Evolutionary conservation across 768 basidiomycete species (phyloP).

Genomic region (Dacryopinax primogenitus): DNA sequence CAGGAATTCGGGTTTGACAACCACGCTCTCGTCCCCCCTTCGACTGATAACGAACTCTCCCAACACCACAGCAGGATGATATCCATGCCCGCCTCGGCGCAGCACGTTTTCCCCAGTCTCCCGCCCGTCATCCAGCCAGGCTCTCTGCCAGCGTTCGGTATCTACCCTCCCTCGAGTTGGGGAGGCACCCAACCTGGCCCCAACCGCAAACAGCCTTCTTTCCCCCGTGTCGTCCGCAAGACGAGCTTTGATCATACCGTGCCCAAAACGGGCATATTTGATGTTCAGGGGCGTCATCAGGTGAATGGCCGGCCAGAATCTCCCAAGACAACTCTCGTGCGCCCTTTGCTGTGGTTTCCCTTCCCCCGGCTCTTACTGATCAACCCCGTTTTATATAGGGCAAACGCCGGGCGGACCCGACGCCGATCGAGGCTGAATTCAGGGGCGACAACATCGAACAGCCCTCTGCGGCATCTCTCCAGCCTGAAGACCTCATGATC

Average conservation of each 20-base stretch:
- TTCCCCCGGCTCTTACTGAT: constrained; percentile 33
- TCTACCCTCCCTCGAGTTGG: background rate
- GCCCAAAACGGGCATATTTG: constrained; percentile 35
- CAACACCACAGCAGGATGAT: constrained; percentile 12
- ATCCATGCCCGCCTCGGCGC: constrained; percentile 19
- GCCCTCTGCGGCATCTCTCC: background rate
- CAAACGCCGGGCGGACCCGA: constrained; percentile 61
- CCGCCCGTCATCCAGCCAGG: constrained; percentile 14
- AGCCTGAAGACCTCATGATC: constrained; percentile 1
- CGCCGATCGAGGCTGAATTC: constrained; percentile 29
- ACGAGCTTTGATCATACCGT: constrained; percentile 93
- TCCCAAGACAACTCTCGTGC: constrained; percentile 23
- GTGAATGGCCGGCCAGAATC: constrained; percentile 63
- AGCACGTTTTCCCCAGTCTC: constrained; percentile 25
- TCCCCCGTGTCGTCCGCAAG: constrained; percentile 81
- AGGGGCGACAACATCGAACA: constrained; percentile 1
- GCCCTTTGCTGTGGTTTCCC: constrained; percentile 36
- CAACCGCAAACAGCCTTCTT: constrained; percentile 30
- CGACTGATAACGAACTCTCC: constrained; percentile 9
- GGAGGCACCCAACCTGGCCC: constrained; percentile 21
- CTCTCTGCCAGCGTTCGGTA: constrained; percentile 2
- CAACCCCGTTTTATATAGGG: constrained; percentile 17
- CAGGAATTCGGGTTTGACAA: background rate
- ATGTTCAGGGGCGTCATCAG: constrained; percentile 49
- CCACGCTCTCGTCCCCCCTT: background rate